A percentile compares a stretch with the other conserved stretches of the same genome.
Evolutionary conservation across 768 basidiomycete species (phyloP).

Genomic region (Russula sp.): DNA sequence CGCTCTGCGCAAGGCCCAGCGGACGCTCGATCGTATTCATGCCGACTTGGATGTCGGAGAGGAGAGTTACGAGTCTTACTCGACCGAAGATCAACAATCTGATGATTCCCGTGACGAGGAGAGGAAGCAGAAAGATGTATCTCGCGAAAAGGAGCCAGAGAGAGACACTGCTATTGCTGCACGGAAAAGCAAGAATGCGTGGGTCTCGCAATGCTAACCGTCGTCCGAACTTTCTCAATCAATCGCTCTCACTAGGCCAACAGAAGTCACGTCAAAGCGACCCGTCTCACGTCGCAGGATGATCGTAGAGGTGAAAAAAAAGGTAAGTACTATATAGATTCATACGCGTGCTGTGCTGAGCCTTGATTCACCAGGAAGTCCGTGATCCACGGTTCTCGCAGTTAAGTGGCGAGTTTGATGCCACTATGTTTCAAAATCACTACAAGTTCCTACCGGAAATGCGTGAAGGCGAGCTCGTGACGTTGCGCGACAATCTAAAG

Average conservation of each 20-base stretch:
- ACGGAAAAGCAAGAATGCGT: conserved; percentile 83
- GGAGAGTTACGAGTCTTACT: conserved; percentile 3
- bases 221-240: background rate
- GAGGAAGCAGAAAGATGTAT: background rate
- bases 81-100: background rate
- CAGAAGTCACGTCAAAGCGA: conserved; percentile 75
- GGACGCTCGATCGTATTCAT: conserved; percentile 15
- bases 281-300: conserved; percentile 68
- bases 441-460: conserved; percentile 70
- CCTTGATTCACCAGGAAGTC: conserved; percentile 42
- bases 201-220: conserved; percentile 29
- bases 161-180: conserved; percentile 33
- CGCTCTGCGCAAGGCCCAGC: conserved; percentile 19
- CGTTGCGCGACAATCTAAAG: conserved; percentile 57
- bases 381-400: conserved; percentile 85
- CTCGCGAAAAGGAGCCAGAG: conserved; percentile 32
- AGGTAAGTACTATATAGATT: conserved; percentile 37
- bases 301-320: conserved; percentile 59
- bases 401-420: conserved; percentile 59
- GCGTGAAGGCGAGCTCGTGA: conserved; percentile 55
- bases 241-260: conserved; percentile 45
- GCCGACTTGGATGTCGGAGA: conserved; percentile 1
- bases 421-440: conserved; percentile 54
- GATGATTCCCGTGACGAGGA: background rate
- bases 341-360: background rate